phyloP scores from a whole-genome alignment of 768 basidiomycete genomes.

The Rhodotorula graminis region DNA sequence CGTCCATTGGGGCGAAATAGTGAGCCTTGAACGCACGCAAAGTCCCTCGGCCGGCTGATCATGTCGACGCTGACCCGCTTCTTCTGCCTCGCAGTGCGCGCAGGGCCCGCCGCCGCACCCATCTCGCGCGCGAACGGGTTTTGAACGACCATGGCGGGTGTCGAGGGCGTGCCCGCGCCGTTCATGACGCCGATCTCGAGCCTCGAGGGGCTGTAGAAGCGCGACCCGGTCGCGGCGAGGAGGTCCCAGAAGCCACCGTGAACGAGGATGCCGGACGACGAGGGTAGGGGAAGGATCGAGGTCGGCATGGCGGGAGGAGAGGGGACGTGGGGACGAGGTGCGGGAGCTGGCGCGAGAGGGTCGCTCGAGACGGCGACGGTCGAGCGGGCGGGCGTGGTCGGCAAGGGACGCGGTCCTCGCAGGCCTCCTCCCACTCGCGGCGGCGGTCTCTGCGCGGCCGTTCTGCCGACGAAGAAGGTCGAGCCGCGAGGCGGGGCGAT shows the following conservation, averaged over 20 bases:
- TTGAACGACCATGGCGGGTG: not conserved
- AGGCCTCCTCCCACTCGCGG: not conserved
- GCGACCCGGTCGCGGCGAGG: conserved; percentile 16
- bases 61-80: conserved; percentile 74
- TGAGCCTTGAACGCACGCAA: conserved; percentile 11
- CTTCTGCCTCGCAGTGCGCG: conserved; percentile 52
- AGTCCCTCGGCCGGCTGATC: conserved; percentile 57
- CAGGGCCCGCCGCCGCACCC: not conserved
- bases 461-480: conserved; percentile 14
- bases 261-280: conserved; percentile 1
- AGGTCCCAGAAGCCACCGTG: conserved; percentile 35
- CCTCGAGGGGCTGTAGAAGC: conserved; percentile 12
- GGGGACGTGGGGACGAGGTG: not conserved
- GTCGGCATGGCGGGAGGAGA: too few species aligned
- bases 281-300: conserved; percentile 15
- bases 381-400: not conserved
- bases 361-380: too few species aligned
- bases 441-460: not conserved
- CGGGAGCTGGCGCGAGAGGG: not conserved
- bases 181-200: not conserved
- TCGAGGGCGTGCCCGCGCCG: not conserved
- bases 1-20: too few species aligned
- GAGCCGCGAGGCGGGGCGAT: not conserved
- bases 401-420: not conserved
- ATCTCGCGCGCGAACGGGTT: conserved; percentile 2